Conservation (phyloP, 192 early-diverging fungal species). For the Backusella circina region DNA sequence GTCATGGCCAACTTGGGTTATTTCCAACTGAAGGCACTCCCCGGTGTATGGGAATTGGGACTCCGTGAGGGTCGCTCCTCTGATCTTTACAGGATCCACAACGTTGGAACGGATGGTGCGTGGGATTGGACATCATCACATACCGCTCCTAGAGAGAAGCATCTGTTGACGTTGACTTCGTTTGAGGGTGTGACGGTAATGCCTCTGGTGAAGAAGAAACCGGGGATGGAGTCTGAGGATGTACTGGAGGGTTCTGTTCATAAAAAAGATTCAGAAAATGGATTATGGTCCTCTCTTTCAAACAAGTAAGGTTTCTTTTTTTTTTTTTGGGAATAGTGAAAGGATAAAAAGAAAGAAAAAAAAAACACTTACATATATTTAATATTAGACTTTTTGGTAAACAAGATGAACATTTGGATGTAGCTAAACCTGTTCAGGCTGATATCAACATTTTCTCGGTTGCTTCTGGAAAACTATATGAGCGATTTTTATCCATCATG, state of each 20-base stretch:
- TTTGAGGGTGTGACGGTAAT: conserved; percentile 84
- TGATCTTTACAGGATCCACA: conserved; percentile 74
- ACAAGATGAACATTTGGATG: not conserved
- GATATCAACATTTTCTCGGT: conserved; percentile 96
- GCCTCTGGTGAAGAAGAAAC: conserved; percentile 75
- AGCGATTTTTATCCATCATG: conserved; percentile 97
- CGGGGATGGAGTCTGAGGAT: conserved; percentile 76
- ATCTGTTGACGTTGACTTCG: conserved; percentile 17
- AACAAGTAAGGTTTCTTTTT: conserved; percentile 39
- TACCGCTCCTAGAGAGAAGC: not conserved
- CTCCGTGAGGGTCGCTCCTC: conserved; percentile 79
- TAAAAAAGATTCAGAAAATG: conserved; percentile 27
- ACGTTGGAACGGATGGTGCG: conserved; percentile 49
- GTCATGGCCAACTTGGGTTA: conserved; percentile 99
- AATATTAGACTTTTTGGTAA: conserved; percentile 18
- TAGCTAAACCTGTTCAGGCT: conserved; percentile 38
- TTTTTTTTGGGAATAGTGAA: conserved; percentile 15
- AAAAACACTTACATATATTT: conserved; percentile 17
- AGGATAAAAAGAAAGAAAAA: not conserved
- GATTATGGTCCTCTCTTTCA: conserved; percentile 61
- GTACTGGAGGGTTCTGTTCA: conserved; percentile 48
- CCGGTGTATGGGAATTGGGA: conserved; percentile 82
- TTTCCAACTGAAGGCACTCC: conserved; percentile 90
- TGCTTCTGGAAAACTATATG: conserved; percentile 96
- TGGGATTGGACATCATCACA: not conserved